Base-by-base conservation (phyloP, 108 stramenopile genomes). In the Cyclotella choctawhatcheeana region DNA sequence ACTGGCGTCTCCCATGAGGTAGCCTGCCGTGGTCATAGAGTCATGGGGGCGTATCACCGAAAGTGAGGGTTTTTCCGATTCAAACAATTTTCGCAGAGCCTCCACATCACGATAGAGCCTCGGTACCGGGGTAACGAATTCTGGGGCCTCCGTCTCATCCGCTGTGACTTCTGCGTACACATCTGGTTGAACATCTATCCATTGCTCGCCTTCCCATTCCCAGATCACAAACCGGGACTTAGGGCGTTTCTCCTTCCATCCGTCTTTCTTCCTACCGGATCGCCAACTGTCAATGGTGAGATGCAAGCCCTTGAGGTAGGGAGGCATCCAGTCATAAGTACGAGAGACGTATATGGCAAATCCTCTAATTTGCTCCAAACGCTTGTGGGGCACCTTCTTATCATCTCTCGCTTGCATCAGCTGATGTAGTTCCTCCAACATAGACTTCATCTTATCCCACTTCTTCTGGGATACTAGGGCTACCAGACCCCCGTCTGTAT, bases 231-330 rank as follows among this genome's bases (percentile, higher is more conserved):
- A 16, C 27, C 40, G 32, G 10, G 14, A 30, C 29, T 27, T 21
- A 16, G 18, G 31, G 16, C 47, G n/a, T 16, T 2, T 35, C 2
- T 53, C 17, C 31, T 59, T 74, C 18, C 29, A 84, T 18, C 81
- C 86, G 0, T 67, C 56, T 22, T 52, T 13, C 27, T 74, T 69
- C 31, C 83, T 76, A 26, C 67, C 61, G 7, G 43, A 25, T 12
- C 83, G 40, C 81, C 81, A 84, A 0, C 55, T 18, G 44, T 84
- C 73, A 16, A 86, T 45, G 2, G 86, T 84, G 2, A 82, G 37
- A 64, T 86, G 76, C 2, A 86, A 22, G 0, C 86, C 86, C 55
- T 82, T 84, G 2, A 87, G 40, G 52, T 82, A 87, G 5, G 86
- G 86, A 5, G 47, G 18, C 54, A 82, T 60, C 35, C 45, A 60